Percentiles rank a stretch among this genome's conserved stretches.
Evolutionary conservation across 192 early-diverging fungal species (phyloP).

Genomic region (Diversispora eburnea): DNA sequence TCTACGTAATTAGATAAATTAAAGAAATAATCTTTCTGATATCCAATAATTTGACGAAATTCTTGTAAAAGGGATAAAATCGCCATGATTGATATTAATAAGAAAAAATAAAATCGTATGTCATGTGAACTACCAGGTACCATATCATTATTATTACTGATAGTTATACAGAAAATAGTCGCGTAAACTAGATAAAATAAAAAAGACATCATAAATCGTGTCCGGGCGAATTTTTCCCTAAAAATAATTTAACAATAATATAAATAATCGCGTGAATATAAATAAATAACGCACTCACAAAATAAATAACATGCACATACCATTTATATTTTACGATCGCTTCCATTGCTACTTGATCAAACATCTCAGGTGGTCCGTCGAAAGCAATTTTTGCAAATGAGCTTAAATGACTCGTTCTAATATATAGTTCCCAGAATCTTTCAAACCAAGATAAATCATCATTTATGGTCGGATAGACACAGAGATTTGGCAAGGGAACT

Average conservation of each 20-base stretch:
- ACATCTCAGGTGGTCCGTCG: neutral
- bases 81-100: neutral
- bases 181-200: neutral
- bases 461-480: neutral
- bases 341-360: conserved; percentile 7
- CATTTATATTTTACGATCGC: conserved; percentile 14
- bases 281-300: neutral
- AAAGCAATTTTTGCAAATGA: neutral
- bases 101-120: no score
- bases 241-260: neutral
- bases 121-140: neutral
- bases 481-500: conserved; percentile 12
- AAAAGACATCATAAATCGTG: neutral
- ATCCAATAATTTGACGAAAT: neutral
- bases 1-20: conserved; percentile 13
- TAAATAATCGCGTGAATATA: neutral
- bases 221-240: neutral
- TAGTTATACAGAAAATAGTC: neutral
- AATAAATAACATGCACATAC: neutral
- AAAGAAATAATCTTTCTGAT: neutral
- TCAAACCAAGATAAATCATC: neutral
- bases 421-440: neutral
- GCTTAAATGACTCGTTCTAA: neutral
- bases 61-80: neutral
- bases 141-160: neutral